A percentile compares a stretch with the other conserved stretches of the same genome.
Evolutionary conservation across 305 asterid species (phyloP).

Genomic region (Rubia tinctorum): DNA sequence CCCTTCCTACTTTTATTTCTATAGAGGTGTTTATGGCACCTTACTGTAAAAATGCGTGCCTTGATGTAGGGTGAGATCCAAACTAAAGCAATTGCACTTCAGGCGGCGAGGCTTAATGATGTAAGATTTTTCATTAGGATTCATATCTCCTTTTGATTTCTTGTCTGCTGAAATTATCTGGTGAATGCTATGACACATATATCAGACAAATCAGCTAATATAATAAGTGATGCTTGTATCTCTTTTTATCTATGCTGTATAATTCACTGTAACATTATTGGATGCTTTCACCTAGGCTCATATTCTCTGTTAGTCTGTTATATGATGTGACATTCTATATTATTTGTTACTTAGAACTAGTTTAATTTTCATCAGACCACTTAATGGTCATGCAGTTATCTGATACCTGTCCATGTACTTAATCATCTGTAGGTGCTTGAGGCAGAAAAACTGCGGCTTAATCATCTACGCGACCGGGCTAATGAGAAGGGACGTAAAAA

Average conservation of each 20-base stretch:
- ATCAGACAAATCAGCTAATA: background rate
- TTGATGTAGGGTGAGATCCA: slow-evolving; percentile 71
- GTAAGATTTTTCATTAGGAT: slow-evolving; percentile 50
- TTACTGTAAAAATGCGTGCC: slow-evolving; percentile 17
- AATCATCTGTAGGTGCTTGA: slow-evolving; percentile 57
- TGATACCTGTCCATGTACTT: slow-evolving; percentile 11
- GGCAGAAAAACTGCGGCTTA: slow-evolving; percentile 63
- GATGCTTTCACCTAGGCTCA: background rate
- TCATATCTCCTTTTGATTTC: slow-evolving; percentile 11
- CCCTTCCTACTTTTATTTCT: slow-evolving; percentile 20
- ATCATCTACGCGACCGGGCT: slow-evolving; percentile 83
- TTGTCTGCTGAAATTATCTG: background rate
- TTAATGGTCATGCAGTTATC: background rate
- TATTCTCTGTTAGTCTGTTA: too few species aligned
- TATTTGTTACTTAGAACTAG: background rate
- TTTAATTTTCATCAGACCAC: background rate
- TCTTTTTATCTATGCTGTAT: background rate
- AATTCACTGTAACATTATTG: background rate
- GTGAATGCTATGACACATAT: background rate
- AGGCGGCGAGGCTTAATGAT: slow-evolving; percentile 54
- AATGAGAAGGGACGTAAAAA: slow-evolving; percentile 78
- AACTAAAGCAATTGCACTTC: slow-evolving; percentile 73
- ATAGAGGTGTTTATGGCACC: slow-evolving; percentile 8
- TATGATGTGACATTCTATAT: background rate
- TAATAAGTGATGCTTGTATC: background rate